Evolutionary conservation across 306 rosid species (phyloP), one percentile per base, ranked within the genome.

Genomic region (Gastrolobium bilobum): DNA sequence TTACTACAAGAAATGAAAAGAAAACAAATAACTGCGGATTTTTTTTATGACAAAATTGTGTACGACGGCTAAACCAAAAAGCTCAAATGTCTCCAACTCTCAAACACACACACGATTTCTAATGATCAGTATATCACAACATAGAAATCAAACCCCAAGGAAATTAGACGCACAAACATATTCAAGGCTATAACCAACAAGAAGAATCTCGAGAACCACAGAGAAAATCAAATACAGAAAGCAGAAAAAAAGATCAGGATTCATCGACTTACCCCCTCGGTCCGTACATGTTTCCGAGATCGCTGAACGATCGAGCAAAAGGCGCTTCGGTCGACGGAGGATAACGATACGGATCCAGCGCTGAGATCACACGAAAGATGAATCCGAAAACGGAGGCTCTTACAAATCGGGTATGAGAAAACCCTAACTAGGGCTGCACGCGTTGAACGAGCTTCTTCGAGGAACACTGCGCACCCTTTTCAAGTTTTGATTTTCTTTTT

Each of bases 301-400:
- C 80, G 62, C 40, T 7, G 81, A 67, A 84, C 6, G 81, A 60
- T 40, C 78, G 84, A 71, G 73, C 30, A 31, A 74, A 74, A 2
- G 87, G 68, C 9, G 84, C 0, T 29, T 84, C 87, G 14, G 68
- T 1, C 0, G 84, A 75, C 34, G 81, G 84, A 79, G 81, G 87
- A 62, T 60, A 71, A 44, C 84, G 87, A 75, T 79, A 75, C 26
- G 84, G 81, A 68, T 84, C 87, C 87, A 84, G 78, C 67, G 75
- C 71, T 83, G 53, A 80, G 73, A 73, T 37, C 26, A 7, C 10
- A 30, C 66, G 4, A 48, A 8, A n/a, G 62, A 20, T 15, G 34
- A 79, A 59, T 48, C 42, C 20, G 7, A 11, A 29, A 37, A 63
- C 69, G 8, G 1, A 20, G 26, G 1, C 26, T 20, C 5, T 43